Base-by-base conservation (phyloP, 1,284 basidiomycete genomes). In the Puccinia sorghi region DNA sequence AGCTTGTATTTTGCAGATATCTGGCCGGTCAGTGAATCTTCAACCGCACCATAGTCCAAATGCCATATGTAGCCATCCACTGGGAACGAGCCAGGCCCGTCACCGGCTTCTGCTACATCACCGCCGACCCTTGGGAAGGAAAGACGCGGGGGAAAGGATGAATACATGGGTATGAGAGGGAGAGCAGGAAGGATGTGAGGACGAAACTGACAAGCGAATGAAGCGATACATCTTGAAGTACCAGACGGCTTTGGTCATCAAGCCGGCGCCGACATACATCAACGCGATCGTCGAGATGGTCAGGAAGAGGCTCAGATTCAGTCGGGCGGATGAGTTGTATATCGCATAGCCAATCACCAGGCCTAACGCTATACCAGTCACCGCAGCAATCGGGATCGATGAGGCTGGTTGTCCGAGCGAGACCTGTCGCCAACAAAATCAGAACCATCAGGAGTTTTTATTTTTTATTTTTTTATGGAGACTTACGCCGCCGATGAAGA, bases 1-100 rank as follows among this genome's bases (percentile, higher is more conserved):
- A n/a, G n/a, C n/a, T n/a, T n/a, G n/a, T n/a, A n/a, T n/a, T n/a
- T n/a, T n/a, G n/a, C n/a, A n/a, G n/a, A n/a, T n/a, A 46, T 7
- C 43, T 46, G 6, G 13, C 13, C 8, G 43, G 43, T 46, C 13
- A 13, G 13, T 46, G 6, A 46, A 46, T n/a, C n/a, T 46, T 46
- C 8, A 15, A 64, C 8, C 52, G 15, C n/a, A 72, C 77, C 77
- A 52, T 79, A 79, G 46, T 67, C 72, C 56, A 67, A 72, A 84
- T 93, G 91, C 93, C 93, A 95, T 6, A 96, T 91, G 83, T 89
- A 92, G 15, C 91, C 91, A 79, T 88, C 88, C 12, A 94, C 91
- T 81, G 89, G 86, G 87, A 89, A 96, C 32, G 90, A 90, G 3
- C 93, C 93, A 0, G 93, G 92, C 0, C 93, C 93, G 75, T 90